Percentiles rank a stretch among this genome's conserved stretches.
Evolutionary conservation across 176 grass and related monocot genomes (phyloP).

Genomic region (maize (Zea mays)): DNA sequence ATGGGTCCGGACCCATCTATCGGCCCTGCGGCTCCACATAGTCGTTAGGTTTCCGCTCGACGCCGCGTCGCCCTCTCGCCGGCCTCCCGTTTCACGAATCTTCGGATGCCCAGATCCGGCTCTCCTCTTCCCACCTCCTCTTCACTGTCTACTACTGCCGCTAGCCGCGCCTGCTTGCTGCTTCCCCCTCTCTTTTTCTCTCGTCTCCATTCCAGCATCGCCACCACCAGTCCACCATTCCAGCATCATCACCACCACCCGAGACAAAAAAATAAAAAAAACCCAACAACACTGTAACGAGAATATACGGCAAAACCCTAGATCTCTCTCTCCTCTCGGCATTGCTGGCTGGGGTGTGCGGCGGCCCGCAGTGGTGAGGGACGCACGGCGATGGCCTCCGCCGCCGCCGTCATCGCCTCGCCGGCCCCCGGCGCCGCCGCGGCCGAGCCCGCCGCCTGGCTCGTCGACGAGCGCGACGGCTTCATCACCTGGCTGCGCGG

Average conservation of each 20-base stretch:
- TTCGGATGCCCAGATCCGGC: conserved; percentile 43
- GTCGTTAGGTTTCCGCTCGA: conserved; percentile 17
- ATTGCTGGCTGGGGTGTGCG: conserved; percentile 23
- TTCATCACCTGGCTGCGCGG: conserved; percentile 89
- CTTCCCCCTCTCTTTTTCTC: background rate
- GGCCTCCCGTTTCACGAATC: conserved; percentile 43
- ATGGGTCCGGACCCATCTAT: background rate
- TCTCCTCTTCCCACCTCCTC: conserved; percentile 6
- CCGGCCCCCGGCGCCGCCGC: background rate
- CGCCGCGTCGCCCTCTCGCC: background rate
- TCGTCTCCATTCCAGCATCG: conserved; percentile 16
- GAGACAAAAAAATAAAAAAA: background rate
- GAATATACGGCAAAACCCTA: conserved; percentile 67
- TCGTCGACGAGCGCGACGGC: conserved; percentile 72
- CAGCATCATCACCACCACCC: background rate
- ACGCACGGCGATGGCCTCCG: conserved; percentile 47
- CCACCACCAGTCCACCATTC: conserved; percentile 1
- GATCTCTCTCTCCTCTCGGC: conserved; percentile 50
- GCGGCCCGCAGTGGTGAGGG: conserved; percentile 18
- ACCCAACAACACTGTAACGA: background rate
- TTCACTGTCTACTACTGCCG: background rate
- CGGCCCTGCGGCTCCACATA: background rate
- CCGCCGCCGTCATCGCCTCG: conserved; percentile 34
- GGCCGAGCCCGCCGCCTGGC: conserved; percentile 36
- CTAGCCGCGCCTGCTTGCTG: background rate